Percentiles rank a stretch among this genome's conserved stretches.
phyloP scores from a whole-genome alignment of 2,329 filamentous ascomycete genomes.

The Lojkania enalia region DNA sequence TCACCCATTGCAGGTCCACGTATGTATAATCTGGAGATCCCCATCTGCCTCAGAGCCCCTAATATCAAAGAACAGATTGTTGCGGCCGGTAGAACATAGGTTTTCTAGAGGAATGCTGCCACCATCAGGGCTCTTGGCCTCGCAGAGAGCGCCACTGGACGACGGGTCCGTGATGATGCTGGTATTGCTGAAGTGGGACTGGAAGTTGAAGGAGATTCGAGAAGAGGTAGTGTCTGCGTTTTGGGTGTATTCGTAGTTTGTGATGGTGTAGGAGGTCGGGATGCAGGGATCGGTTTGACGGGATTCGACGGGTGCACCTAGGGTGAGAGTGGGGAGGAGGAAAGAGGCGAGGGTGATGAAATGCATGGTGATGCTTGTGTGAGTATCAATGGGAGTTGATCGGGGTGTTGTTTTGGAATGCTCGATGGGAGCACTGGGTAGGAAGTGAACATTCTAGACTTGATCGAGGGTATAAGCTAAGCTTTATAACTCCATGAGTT shows the following conservation, averaged over 20 bases:
- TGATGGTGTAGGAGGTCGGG: slow-evolving; percentile 31
- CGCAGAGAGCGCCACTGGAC: slow-evolving; percentile 21
- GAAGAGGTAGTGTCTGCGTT: slow-evolving; percentile 10
- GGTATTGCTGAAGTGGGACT: slow-evolving; percentile 21
- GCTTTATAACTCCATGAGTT: too few species aligned
- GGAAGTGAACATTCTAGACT: too few species aligned
- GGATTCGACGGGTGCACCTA: slow-evolving; percentile 19
- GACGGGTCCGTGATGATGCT: slow-evolving; percentile 24
- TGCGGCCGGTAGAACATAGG: slow-evolving; percentile 24
- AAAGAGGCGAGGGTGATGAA: slow-evolving; percentile 14
- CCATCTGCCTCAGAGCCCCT: slow-evolving; percentile 19
- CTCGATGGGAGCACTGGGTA: too few species aligned
- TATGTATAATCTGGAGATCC: slow-evolving; percentile 32
- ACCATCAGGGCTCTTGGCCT: slow-evolving; percentile 14
- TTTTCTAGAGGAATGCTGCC: slow-evolving; percentile 23
- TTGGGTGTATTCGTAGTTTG: slow-evolving; percentile 23
- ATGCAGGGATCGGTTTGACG: slow-evolving; percentile 21
- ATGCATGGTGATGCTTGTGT: slow-evolving; percentile 18
- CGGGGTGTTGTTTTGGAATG: too few species aligned
- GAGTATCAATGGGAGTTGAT: too few species aligned
- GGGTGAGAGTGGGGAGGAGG: slow-evolving; percentile 23
- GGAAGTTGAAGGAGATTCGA: slow-evolving; percentile 30
- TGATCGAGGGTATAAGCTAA: too few species aligned
- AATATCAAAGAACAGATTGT: slow-evolving; percentile 27
- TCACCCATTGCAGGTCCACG: slow-evolving; percentile 34